phyloP scores from a whole-genome alignment of 164 flowering plant species.

The Dillenia turbinata region DNA sequence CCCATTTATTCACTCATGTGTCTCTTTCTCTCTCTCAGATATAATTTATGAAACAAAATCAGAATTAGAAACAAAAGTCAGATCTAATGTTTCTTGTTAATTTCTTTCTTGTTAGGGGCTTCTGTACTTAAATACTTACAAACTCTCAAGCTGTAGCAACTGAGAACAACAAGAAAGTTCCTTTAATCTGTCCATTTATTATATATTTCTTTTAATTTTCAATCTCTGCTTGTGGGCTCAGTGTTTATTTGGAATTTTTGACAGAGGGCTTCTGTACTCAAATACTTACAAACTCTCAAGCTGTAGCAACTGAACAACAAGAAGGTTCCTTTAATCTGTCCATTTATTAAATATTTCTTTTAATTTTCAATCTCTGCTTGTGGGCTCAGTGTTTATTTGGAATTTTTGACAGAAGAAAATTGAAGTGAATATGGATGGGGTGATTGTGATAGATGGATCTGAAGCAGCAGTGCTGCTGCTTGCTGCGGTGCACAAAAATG shows the following conservation, averaged over 20 bases:
- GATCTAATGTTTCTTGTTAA: not conserved
- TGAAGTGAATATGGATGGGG: slow-evolving; percentile 32
- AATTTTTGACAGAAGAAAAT: slow-evolving; percentile 34
- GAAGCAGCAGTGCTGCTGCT: no score
- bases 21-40: not conserved
- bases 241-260: no score
- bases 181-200: not conserved
- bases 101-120: slow-evolving; percentile 40
- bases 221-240: not conserved
- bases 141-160: slow-evolving; percentile 70
- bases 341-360: not conserved
- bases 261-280: no score
- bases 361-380: not conserved
- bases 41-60: not conserved
- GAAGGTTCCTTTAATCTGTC: slow-evolving; percentile 1
- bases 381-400: no score
- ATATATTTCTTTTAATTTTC: not conserved
- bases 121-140: slow-evolving; percentile 75
- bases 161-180: slow-evolving; percentile 39
- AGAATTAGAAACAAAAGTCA: no score
- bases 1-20: slow-evolving; percentile 19
- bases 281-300: no score
- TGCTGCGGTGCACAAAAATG: slow-evolving; percentile 14
- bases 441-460: slow-evolving; percentile 9
- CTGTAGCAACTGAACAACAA: slow-evolving; percentile 27